Percentiles rank a stretch among this genome's conserved stretches.
These are phyloP conservation scores for Rhizoclosmatium sp. DNA, from an alignment of 192 early-diverging fungal genomes.

Conservation along the genomic window DNA sequence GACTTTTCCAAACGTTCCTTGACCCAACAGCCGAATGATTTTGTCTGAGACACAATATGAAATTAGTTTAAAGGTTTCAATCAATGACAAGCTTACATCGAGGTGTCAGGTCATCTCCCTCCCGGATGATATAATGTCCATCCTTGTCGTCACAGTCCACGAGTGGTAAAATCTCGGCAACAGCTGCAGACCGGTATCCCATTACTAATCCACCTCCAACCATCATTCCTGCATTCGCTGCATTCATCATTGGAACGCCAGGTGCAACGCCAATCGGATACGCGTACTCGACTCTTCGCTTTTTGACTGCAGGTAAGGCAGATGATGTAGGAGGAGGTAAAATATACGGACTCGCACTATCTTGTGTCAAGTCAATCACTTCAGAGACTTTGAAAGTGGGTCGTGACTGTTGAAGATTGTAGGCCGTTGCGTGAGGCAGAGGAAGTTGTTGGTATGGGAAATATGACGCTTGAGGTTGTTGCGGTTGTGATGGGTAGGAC, in stretches of 20 bases:
- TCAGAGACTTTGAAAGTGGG: neutral
- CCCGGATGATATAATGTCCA: conserved; percentile 88
- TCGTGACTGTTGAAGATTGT: neutral
- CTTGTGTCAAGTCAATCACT: conserved; percentile 27
- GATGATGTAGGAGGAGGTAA: neutral
- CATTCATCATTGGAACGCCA: too few relatives aligned
- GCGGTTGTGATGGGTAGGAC: neutral
- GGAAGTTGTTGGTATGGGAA: neutral
- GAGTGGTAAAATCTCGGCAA: neutral
- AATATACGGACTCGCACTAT: neutral
- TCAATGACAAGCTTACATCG: conserved; percentile 67
- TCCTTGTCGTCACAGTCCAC: conserved; percentile 83
- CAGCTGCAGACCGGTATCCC: neutral
- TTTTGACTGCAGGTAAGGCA: neutral
- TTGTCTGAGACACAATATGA: conserved; percentile 59
- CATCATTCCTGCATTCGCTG: neutral
- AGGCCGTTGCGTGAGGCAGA: neutral
- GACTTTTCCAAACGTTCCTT: conserved; percentile 98
- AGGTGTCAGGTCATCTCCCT: conserved; percentile 74
- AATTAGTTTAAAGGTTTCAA: neutral
- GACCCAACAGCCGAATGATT: conserved; percentile 87
- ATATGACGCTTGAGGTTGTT: neutral
- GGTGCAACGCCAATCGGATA: neutral
- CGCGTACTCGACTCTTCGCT: neutral
- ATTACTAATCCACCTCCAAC: neutral